Conservation (phyloP, 768 basidiomycete species). For the Suillus alpinus region DNA sequence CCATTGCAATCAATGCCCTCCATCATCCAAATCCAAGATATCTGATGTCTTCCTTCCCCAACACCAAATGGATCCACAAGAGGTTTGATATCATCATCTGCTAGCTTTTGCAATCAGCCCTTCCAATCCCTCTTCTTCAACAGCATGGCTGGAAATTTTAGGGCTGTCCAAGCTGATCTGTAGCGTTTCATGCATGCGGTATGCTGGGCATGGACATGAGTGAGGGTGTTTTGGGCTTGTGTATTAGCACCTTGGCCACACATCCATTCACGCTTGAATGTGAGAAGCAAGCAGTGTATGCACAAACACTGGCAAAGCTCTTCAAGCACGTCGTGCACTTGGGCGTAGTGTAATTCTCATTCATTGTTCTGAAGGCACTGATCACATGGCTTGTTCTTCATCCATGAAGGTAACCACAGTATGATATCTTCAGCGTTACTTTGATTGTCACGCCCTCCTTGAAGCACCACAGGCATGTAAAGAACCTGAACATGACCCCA, state of each 20-base stretch:
- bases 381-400: background rate
- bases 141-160: background rate
- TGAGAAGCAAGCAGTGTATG: conserved; percentile 6
- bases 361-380: background rate
- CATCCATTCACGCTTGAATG: conserved; percentile 13
- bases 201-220: conserved; percentile 6
- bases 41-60: too few species aligned
- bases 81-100: too few species aligned
- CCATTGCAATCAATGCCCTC: too few species aligned
- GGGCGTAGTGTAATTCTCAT: conserved; percentile 10
- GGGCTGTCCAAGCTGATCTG: conserved; percentile 8
- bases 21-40: too few species aligned
- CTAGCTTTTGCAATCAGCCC: too few species aligned
- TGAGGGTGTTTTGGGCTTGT: conserved; percentile 1
- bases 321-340: conserved; percentile 12
- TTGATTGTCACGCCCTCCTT: background rate
- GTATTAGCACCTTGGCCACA: conserved; percentile 13
- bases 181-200: background rate
- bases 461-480: background rate
- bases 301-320: conserved; percentile 5
- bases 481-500: conserved; percentile 24
- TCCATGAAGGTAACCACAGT: background rate
- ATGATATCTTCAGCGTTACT: background rate
- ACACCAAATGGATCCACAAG: too few species aligned
- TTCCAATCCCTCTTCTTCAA: background rate